Percentiles rank a stretch among this genome's conserved stretches.
Evolutionary conservation across 768 basidiomycete genomes (phyloP).

Genomic region (Rhodosporidiobolus sp.): DNA sequence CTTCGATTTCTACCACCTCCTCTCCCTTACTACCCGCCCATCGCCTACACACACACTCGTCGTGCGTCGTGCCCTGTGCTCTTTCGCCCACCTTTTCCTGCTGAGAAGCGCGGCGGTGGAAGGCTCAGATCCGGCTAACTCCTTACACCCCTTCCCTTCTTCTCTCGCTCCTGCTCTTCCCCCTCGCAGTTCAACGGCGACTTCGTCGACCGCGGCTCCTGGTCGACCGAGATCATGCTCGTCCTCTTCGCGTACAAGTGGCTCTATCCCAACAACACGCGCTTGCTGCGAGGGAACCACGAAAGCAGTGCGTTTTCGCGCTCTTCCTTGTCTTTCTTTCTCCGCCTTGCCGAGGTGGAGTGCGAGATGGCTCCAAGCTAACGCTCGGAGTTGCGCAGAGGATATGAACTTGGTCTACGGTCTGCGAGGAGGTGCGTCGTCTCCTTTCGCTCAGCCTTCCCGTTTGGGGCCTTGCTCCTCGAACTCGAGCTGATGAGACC

Average conservation of each 20-base stretch:
- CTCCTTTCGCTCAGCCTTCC: not conserved
- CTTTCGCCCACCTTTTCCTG: too few relatives aligned
- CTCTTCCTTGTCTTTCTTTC: not conserved
- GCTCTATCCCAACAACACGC: constrained; percentile 83
- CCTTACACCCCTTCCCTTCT: too few relatives aligned
- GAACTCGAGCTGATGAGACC: not conserved
- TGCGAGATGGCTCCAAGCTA: too few relatives aligned
- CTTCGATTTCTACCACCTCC: constrained; percentile 86
- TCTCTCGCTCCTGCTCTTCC: too few relatives aligned
- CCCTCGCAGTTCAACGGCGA: constrained; percentile 99
- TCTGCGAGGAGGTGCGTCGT: not conserved
- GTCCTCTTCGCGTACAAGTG: constrained; percentile 95
- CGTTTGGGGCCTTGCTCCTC: not conserved
- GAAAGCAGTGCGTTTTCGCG: constrained; percentile 3
- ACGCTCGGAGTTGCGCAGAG: too few relatives aligned
- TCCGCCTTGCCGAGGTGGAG: not conserved
- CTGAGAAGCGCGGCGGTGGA: too few relatives aligned
- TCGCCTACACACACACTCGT: constrained; percentile 76
- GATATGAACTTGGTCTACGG: constrained; percentile 90
- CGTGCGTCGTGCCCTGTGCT: too few relatives aligned
- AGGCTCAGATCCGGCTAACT: too few relatives aligned
- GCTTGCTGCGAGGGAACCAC: constrained; percentile 90
- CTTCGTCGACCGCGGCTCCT: constrained; percentile 94
- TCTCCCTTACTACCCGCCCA: constrained; percentile 79
- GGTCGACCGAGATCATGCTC: constrained; percentile 89